Evolutionary conservation across 2,329 filamentous ascomycete genomes (phyloP).

Genomic region (Colletotrichum costaricense): DNA sequence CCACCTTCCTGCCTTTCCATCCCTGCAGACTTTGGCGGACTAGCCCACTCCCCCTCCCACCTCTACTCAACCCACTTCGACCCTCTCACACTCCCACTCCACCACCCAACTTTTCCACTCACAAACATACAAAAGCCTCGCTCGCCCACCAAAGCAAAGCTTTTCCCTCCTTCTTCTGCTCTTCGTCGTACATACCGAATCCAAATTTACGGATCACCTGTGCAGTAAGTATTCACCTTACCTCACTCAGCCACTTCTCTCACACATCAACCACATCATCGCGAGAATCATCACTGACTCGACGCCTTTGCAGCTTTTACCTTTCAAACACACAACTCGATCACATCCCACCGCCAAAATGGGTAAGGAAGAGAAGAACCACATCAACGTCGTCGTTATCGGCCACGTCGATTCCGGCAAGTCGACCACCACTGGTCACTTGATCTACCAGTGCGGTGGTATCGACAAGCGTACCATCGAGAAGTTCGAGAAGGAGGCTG

Average conservation of each 20-base stretch:
- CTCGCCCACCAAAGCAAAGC: neutral
- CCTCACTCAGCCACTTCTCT: neutral
- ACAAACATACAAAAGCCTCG: slow-evolving; percentile 15
- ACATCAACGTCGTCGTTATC: slow-evolving; percentile 99
- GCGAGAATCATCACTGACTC: neutral
- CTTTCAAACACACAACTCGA: slow-evolving; percentile 24
- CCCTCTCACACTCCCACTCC: slow-evolving; percentile 9
- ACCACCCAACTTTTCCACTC: slow-evolving; percentile 4
- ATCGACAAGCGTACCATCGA: slow-evolving; percentile 99
- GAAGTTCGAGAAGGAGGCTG: slow-evolving; percentile 99
- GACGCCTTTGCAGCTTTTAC: neutral
- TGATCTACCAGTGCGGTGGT: slow-evolving; percentile 99
- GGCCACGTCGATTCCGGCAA: slow-evolving; percentile 99
- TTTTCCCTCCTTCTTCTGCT: slow-evolving; percentile 8
- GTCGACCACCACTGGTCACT: slow-evolving; percentile 90
- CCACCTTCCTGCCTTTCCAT: neutral
- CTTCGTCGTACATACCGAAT: slow-evolving; percentile 23
- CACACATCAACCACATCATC: neutral
- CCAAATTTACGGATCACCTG: slow-evolving; percentile 12
- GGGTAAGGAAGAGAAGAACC: slow-evolving; percentile 92
- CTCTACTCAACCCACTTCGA: slow-evolving; percentile 13
- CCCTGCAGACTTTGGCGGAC: neutral
- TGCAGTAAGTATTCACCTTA: neutral
- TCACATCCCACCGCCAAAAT: slow-evolving; percentile 31
- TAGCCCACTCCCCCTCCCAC: neutral